Base-by-base conservation (phyloP, 768 basidiomycete species). In the Naematelia encephala region DNA sequence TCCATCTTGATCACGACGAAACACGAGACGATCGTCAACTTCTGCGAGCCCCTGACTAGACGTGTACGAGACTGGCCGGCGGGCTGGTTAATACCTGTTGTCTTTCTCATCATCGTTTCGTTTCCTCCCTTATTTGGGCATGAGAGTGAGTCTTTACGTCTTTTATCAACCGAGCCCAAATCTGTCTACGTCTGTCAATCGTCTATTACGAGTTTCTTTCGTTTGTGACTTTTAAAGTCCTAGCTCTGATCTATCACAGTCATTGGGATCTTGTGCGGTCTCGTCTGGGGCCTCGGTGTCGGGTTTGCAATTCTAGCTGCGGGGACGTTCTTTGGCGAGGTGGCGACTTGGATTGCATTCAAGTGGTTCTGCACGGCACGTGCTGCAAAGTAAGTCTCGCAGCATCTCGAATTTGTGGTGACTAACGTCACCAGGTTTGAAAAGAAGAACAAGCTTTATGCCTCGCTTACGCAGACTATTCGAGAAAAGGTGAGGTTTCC, bases 371-470 rank as follows among this genome's bases (percentile, higher is more conserved):
- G 72, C 59, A 67, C 66, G 10, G 67, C 57, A n/a, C 56, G 72
- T 34, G 74, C 74, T n/a, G 63, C 56, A 21, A 73, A 75, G 65
- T 52, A 28, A 34, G 51, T 52, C 34, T 10, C 8, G 28, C 14
- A 10, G 14, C 29, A 28, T 27, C n/a, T 34, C 19, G 51, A 19
- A 19, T 23, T 10, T 19, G 34, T 28, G 4, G 16, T 10, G 51
- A 12, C 51, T 52, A 23, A 52, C 51, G 25, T 39, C 8, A 14
- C 13, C 48, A 71, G 69, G 42, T 75, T 75, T 46, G 68, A 75
- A 46, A 68, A 66, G 62, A 67, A 71, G 62, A 75, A 75, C 62
- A 73, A 68, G 62, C 64, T 73, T 26, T 75, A 75, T 48, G 62
- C 68, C 13, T 55, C 59, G n/a, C 59, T 75, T 49, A 73, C 74